A percentile compares a stretch with the other conserved stretches of the same genome.
These are phyloP conservation scores for Centaurea solstitialis DNA, from an alignment of 129 eudicot species.

Conservation along the genomic window DNA sequence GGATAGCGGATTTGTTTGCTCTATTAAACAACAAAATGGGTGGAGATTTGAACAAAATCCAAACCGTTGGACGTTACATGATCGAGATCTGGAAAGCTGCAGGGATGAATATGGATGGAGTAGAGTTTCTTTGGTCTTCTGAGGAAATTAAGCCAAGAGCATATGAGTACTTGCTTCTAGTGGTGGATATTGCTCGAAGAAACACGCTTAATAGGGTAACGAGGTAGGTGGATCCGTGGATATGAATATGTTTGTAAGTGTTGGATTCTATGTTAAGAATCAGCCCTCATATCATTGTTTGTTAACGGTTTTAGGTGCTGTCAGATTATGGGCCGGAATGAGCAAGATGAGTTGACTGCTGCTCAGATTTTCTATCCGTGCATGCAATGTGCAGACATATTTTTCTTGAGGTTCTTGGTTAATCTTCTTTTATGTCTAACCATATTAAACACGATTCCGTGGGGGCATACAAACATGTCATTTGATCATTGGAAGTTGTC, in stretches of 20 bases:
- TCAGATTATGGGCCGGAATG: conserved; percentile 80
- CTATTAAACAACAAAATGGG: conserved; percentile 86
- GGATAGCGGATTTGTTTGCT: conserved; percentile 98
- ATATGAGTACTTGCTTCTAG: conserved; percentile 84
- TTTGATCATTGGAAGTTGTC: no score
- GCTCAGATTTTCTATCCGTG: conserved; percentile 90
- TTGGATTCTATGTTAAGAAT: not conserved
- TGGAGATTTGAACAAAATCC: conserved; percentile 75
- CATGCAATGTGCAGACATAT: conserved; percentile 96
- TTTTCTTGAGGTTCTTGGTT: conserved; percentile 74
- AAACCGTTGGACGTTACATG: conserved; percentile 70
- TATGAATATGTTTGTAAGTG: not conserved
- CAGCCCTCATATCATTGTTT: not conserved
- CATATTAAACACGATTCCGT: no score
- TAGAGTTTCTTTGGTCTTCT: conserved; percentile 84
- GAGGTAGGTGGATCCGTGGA: conserved; percentile 38
- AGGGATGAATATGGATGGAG: conserved; percentile 75
- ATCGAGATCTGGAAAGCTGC: conserved; percentile 90
- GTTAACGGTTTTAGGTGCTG: conserved; percentile 51
- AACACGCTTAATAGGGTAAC: conserved; percentile 71
- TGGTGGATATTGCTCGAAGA: conserved; percentile 80
- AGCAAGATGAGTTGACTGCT: conserved; percentile 80
- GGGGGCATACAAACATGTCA: no score
- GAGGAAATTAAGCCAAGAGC: conserved; percentile 72
- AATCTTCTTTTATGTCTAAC: not conserved